Percentiles rank a stretch among this genome's conserved stretches.
These are phyloP conservation scores for Eimeria falciformis DNA, from an alignment of 169 alveolate species.

Conservation along the genomic window DNA sequence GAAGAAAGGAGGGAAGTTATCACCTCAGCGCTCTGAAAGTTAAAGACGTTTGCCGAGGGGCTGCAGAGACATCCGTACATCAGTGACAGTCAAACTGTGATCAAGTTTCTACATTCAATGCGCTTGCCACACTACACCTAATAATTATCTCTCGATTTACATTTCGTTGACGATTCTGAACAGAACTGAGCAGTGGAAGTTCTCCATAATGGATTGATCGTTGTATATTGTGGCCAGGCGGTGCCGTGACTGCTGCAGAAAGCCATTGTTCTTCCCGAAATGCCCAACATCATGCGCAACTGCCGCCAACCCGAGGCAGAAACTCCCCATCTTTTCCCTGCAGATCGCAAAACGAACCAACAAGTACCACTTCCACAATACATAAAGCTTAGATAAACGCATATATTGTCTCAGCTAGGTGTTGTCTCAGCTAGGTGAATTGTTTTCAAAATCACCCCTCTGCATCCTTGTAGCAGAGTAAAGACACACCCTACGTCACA, in stretches of 20 bases:
- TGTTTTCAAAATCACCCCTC: no score
- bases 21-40: not conserved
- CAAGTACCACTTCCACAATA: no score
- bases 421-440: no score
- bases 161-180: constrained; percentile 85
- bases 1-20: not conserved
- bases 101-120: no score
- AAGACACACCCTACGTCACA: no score
- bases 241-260: constrained; percentile 86
- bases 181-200: constrained; percentile 92
- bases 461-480: no score
- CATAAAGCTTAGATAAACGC: no score
- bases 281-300: constrained; percentile 96
- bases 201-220: constrained; percentile 94
- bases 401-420: no score
- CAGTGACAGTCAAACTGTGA: no score
- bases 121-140: no score
- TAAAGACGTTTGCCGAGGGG: constrained; percentile 19
- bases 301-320: constrained; percentile 88
- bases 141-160: no score
- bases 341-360: no score
- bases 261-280: constrained; percentile 92
- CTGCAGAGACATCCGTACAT: constrained; percentile 1
- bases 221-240: constrained; percentile 92
- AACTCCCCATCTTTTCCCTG: constrained; percentile 70